These are phyloP conservation scores for Capronia americana DNA, from an alignment of 2,329 filamentous ascomycete species.

Conservation along the genomic window DNA sequence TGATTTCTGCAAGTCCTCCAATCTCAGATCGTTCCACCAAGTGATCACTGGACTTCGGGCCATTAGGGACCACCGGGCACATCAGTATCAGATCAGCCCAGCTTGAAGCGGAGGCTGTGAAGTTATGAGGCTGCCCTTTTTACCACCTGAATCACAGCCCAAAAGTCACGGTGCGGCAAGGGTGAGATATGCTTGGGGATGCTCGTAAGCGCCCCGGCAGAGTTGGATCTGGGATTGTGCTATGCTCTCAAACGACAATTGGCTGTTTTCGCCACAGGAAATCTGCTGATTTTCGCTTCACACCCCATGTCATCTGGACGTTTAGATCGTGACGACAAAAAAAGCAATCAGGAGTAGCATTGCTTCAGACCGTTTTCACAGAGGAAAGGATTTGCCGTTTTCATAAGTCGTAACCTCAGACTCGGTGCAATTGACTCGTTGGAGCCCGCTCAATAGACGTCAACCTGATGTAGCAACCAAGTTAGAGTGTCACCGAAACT, in stretches of 20 bases:
- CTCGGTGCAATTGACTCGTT: not conserved
- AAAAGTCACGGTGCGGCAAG: not conserved
- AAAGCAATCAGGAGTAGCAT: not conserved
- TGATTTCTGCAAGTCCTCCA: conserved; percentile 20
- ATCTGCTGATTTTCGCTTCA: not conserved
- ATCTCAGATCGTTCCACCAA: conserved; percentile 28
- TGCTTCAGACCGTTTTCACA: not conserved
- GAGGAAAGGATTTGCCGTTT: not conserved
- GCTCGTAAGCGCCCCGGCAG: not conserved
- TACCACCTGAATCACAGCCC: not conserved
- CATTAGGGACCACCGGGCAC: not conserved
- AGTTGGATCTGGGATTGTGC: not conserved
- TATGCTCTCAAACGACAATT: not conserved
- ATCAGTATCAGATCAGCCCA: not conserved
- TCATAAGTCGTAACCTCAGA: not conserved
- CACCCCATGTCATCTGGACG: not conserved
- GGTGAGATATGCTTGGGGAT: not conserved
- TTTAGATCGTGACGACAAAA: not conserved
- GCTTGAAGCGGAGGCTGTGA: not conserved
- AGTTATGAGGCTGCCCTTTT: not conserved
- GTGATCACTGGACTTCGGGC: not conserved
- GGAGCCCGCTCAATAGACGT: not conserved
- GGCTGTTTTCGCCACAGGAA: not conserved
- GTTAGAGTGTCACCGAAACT: not conserved
- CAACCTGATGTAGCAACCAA: not conserved